Conservation (phyloP, 2,329 filamentous ascomycete species). For the Cladobotryum mycophilum region DNA sequence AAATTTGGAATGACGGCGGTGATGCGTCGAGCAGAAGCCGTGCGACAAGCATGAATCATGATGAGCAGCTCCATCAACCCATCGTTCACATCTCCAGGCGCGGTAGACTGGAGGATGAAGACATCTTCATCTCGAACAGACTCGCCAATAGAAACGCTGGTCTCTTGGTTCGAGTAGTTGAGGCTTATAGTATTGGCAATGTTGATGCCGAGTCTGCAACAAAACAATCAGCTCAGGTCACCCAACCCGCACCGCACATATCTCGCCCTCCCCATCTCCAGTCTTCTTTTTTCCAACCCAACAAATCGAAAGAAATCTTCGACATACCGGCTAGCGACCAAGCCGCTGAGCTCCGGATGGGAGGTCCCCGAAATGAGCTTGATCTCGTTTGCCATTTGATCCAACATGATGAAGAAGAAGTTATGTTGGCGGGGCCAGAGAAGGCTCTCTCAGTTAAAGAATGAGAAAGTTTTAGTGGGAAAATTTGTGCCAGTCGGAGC, state of each 20-base stretch:
- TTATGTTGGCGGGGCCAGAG: conserved; percentile 15
- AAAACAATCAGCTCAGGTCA: conserved; percentile 18
- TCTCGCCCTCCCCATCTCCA: no score
- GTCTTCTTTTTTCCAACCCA: no score
- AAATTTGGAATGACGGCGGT: conserved; percentile 95
- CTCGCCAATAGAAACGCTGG: conserved; percentile 89
- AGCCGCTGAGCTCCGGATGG: conserved; percentile 42
- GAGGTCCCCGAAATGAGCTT: conserved; percentile 46
- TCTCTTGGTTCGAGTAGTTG: conserved; percentile 83
- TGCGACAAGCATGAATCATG: conserved; percentile 89
- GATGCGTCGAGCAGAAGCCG: conserved; percentile 70
- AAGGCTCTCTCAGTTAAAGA: no score
- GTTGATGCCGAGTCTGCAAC: conserved; percentile 63
- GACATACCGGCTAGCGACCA: conserved; percentile 39
- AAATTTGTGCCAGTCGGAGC: conserved; percentile 1
- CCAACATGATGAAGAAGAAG: conserved; percentile 26
- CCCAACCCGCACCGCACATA: background rate
- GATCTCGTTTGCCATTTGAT: conserved; percentile 48
- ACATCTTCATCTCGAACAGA: conserved; percentile 97
- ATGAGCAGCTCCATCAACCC: conserved; percentile 97
- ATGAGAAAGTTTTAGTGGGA: conserved; percentile 9
- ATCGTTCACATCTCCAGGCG: conserved; percentile 95
- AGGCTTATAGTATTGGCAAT: conserved; percentile 73
- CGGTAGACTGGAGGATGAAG: conserved; percentile 93
- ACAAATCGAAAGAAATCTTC: no score